Evolutionary conservation across 768 basidiomycete genomes (phyloP).

Genomic region (Leccinum truebloodii): DNA sequence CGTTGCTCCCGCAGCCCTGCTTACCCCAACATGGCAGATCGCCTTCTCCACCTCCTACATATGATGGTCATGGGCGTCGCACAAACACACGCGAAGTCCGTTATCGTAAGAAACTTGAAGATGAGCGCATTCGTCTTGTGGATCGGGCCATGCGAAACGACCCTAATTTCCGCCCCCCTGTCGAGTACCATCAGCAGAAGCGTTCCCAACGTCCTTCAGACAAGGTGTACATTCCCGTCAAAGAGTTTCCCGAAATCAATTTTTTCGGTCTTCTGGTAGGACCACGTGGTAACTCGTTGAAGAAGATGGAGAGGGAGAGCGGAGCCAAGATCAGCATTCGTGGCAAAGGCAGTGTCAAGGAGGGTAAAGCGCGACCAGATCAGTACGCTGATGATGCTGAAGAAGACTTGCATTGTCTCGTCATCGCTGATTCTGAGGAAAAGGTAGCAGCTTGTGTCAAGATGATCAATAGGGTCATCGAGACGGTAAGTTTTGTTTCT

Average conservation of each 20-base stretch:
- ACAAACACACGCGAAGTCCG: slow-evolving; percentile 99
- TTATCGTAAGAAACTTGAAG: slow-evolving; percentile 93
- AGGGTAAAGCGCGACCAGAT: slow-evolving; percentile 95
- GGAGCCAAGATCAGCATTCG: slow-evolving; percentile 99
- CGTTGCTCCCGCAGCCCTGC: neutral
- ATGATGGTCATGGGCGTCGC: slow-evolving; percentile 95
- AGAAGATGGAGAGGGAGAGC: slow-evolving; percentile 98
- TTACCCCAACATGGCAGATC: slow-evolving; percentile 55
- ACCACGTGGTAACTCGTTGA: slow-evolving; percentile 97
- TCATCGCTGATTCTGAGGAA: slow-evolving; percentile 89
- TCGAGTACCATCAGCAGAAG: slow-evolving; percentile 95
- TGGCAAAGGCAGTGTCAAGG: slow-evolving; percentile 98
- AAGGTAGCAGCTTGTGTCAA: slow-evolving; percentile 91
- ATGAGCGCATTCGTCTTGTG: slow-evolving; percentile 89
- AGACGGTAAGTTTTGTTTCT: slow-evolving; percentile 67
- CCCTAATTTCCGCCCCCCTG: slow-evolving; percentile 95
- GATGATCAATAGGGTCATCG: slow-evolving; percentile 97
- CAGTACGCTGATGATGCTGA: slow-evolving; percentile 96
- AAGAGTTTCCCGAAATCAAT: slow-evolving; percentile 99
- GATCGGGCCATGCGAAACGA: slow-evolving; percentile 97
- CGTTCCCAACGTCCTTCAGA: slow-evolving; percentile 92
- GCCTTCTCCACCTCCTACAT: slow-evolving; percentile 94
- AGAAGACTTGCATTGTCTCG: slow-evolving; percentile 97
- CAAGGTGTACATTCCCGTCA: slow-evolving; percentile 99
- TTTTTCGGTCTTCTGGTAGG: slow-evolving; percentile 98